These are phyloP conservation scores for Linderina pennispora DNA, from an alignment of 192 early-diverging fungal genomes.

Conservation along the genomic window DNA sequence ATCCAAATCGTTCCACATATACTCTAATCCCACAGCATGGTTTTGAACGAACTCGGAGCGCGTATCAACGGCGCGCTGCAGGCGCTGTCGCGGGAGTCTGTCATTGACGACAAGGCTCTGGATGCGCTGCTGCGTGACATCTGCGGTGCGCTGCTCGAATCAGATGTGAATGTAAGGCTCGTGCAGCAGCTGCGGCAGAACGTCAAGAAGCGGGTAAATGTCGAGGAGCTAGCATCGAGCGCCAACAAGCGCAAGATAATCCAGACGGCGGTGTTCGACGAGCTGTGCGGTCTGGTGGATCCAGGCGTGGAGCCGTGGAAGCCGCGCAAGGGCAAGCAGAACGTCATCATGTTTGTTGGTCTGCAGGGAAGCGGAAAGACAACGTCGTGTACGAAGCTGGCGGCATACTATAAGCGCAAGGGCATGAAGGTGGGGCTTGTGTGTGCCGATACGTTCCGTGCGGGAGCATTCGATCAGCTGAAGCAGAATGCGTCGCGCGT, in stretches of 20 bases:
- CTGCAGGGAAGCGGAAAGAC: constrained; percentile 95
- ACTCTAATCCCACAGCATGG: constrained; percentile 57
- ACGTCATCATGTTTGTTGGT: constrained; percentile 97
- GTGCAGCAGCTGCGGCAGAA: constrained; percentile 80
- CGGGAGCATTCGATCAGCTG: constrained; percentile 97
- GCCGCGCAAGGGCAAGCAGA: constrained; percentile 75
- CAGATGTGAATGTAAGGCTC: constrained; percentile 88
- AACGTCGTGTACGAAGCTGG: constrained; percentile 95
- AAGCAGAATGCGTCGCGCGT: constrained; percentile 97
- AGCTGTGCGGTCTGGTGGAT: constrained; percentile 80
- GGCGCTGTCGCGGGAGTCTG: constrained; percentile 71
- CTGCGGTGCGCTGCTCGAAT: constrained; percentile 77
- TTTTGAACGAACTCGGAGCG: constrained; percentile 85
- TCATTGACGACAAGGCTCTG: constrained; percentile 84
- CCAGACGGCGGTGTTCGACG: constrained; percentile 88
- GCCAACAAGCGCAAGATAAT: constrained; percentile 83
- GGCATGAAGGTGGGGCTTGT: constrained; percentile 91
- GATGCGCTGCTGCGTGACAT: constrained; percentile 82
- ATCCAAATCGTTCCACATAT: too few relatives aligned
- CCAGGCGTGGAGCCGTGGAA: constrained; percentile 81
- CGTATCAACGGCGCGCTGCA: constrained; percentile 81
- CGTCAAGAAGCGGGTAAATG: constrained; percentile 72
- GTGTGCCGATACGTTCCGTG: constrained; percentile 95
- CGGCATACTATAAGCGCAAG: constrained; percentile 86
- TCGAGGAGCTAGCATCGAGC: constrained; percentile 77